phyloP scores from a whole-genome alignment of 106 monocot genomes.

The Gastrodia elata region DNA sequence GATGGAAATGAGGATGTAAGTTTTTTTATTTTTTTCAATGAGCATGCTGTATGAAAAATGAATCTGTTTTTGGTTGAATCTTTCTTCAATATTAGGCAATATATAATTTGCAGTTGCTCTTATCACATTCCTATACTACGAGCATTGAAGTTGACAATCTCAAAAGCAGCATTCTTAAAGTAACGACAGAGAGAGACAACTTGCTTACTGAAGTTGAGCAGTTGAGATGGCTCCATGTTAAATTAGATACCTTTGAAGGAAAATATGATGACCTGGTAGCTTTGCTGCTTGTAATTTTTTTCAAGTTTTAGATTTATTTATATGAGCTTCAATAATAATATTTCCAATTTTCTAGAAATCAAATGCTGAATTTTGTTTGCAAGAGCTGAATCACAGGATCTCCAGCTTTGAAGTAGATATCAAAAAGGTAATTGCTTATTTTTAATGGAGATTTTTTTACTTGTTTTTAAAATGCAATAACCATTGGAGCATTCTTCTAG shows the following conservation, averaged over 20 bases:
- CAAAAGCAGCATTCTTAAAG: conserved; percentile 9
- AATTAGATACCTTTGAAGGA: conserved; percentile 18
- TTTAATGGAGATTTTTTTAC: neutral
- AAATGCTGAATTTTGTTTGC: conserved; percentile 14
- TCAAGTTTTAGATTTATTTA: neutral
- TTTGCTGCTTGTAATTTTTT: neutral
- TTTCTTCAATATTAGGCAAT: conserved; percentile 8
- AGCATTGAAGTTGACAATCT: conserved; percentile 14
- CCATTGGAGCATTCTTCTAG: neutral
- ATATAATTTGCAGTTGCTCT: conserved; percentile 17
- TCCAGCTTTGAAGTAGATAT: conserved; percentile 41
- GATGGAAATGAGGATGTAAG: conserved; percentile 30
- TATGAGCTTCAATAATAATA: neutral
- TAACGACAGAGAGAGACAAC: conserved; percentile 16
- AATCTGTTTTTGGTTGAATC: neutral
- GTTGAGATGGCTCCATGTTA: conserved; percentile 5
- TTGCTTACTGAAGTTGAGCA: conserved; percentile 11
- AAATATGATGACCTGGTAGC: conserved; percentile 29
- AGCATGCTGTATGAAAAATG: neutral
- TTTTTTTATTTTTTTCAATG: neutral
- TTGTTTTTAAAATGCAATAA: neutral
- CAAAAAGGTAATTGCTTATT: conserved; percentile 27
- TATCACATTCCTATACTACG: neutral
- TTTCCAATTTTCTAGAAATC: conserved; percentile 22
- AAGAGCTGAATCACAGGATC: conserved; percentile 31